Conservation (phyloP, 768 basidiomycete species). For the Russula sp. region DNA sequence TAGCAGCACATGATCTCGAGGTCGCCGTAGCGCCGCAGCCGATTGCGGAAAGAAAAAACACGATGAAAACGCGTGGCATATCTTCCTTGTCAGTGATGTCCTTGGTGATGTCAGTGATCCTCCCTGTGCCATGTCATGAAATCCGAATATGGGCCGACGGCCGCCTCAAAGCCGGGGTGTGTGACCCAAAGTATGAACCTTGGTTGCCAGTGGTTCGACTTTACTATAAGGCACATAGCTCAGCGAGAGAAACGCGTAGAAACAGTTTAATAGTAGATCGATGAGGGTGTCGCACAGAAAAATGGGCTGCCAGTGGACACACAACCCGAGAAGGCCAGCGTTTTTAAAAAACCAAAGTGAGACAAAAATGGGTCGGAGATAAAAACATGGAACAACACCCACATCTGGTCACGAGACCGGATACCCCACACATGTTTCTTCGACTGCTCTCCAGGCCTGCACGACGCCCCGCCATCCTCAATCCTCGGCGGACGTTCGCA, state of each 20-base stretch:
- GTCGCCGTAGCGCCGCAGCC: slow-evolving; percentile 20
- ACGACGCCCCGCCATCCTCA: background rate
- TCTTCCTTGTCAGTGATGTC: background rate
- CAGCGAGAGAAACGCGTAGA: background rate
- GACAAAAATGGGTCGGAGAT: background rate
- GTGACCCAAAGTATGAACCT: background rate
- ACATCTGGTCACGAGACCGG: background rate
- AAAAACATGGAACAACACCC: background rate
- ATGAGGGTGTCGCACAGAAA: background rate
- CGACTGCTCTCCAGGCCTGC: background rate
- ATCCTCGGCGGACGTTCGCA: slow-evolving; percentile 3
- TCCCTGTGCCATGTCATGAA: background rate
- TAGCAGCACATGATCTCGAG: slow-evolving; percentile 2
- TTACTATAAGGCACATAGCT: background rate
- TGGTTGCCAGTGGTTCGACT: background rate
- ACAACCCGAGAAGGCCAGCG: no score
- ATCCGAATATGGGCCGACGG: slow-evolving; percentile 7
- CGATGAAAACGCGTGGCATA: slow-evolving; percentile 8
- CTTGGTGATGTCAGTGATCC: background rate
- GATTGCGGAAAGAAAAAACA: slow-evolving; percentile 3
- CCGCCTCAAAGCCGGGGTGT: no score
- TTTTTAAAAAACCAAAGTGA: background rate
- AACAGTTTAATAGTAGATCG: no score
- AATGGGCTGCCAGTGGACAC: no score
- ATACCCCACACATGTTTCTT: background rate